These are phyloP conservation scores for Candida coleopterorum DNA, from an alignment of 805 yeast genomes.

Conservation along the genomic window DNA sequence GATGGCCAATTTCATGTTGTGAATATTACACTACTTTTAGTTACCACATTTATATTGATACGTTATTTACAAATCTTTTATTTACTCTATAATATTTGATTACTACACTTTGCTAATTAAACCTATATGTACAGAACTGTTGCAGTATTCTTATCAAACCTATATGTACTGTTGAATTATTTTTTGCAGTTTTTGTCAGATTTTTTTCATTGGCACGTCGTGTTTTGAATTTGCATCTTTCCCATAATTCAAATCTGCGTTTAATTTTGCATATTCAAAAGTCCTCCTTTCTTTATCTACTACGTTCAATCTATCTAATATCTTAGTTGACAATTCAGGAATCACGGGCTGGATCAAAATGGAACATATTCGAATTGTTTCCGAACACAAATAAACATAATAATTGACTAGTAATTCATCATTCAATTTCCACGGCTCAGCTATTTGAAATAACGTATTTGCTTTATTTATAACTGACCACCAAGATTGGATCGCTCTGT, in stretches of 20 bases:
- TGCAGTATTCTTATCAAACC: too few species aligned
- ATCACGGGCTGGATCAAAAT: slow-evolving; percentile 69
- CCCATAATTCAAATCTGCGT: slow-evolving; percentile 63
- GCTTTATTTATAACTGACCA: slow-evolving; percentile 58
- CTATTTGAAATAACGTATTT: slow-evolving; percentile 61
- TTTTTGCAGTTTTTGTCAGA: slow-evolving; percentile 5
- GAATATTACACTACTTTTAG: too few species aligned
- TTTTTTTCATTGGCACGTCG: slow-evolving; percentile 43
- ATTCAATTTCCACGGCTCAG: slow-evolving; percentile 65
- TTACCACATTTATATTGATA: neutral
- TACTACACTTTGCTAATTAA: too few species aligned
- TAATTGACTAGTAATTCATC: slow-evolving; percentile 33
- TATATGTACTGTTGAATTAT: too few species aligned
- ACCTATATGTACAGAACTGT: too few species aligned
- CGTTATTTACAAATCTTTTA: slow-evolving; percentile 6
- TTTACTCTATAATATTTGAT: too few species aligned
- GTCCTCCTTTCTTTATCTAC: slow-evolving; percentile 44
- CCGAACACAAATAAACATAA: slow-evolving; percentile 63
- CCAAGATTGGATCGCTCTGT: slow-evolving; percentile 51
- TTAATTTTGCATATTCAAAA: slow-evolving; percentile 43
- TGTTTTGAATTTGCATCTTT: slow-evolving; percentile 46
- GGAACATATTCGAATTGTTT: slow-evolving; percentile 61
- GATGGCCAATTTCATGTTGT: too few species aligned
- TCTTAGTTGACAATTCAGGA: slow-evolving; percentile 53
- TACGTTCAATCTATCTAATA: slow-evolving; percentile 66